Conservation (phyloP, 73 alveolate genomes). For the Paramecium tetraurelia region DNA sequence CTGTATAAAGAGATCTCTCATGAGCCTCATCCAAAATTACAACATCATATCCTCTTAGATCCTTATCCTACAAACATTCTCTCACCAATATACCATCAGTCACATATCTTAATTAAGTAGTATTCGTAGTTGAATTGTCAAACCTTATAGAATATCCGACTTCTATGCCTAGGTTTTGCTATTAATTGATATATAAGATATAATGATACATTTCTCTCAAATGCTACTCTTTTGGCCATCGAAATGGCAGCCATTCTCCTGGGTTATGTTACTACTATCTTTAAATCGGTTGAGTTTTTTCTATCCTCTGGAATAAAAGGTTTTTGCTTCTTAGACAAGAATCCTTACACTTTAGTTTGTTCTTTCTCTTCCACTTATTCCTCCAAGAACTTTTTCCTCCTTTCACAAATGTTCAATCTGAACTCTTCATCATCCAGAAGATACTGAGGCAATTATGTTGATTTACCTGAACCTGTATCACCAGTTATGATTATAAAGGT, state of each 20-base stretch:
- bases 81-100: constrained; percentile 97
- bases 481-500: constrained; percentile 65
- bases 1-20: constrained; percentile 93
- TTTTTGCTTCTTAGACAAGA: constrained; percentile 75
- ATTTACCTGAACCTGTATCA: constrained; percentile 84
- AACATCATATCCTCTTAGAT: constrained; percentile 76
- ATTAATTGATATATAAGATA: constrained; percentile 35
- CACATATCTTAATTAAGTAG: constrained; percentile 87
- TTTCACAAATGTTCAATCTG: neutral
- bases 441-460: constrained; percentile 75
- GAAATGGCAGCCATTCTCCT: constrained; percentile 98
- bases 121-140: constrained; percentile 73
- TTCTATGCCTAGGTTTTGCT: constrained; percentile 75
- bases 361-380: constrained; percentile 65
- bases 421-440: constrained; percentile 47
- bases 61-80: constrained; percentile 90
- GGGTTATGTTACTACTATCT: constrained; percentile 93
- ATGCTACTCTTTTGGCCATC: constrained; percentile 93
- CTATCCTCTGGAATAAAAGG: constrained; percentile 61
- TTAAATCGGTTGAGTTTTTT: constrained; percentile 27
- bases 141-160: constrained; percentile 94
- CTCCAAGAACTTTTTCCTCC: neutral
- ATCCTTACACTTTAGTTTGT: constrained; percentile 80
- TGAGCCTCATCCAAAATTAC: constrained; percentile 96
- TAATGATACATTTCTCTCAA: constrained; percentile 78